Evolutionary conservation across 2,329 filamentous ascomycete species (phyloP), one percentile per base, ranked within the genome.

Genomic region (Aspergillus udagawae): DNA sequence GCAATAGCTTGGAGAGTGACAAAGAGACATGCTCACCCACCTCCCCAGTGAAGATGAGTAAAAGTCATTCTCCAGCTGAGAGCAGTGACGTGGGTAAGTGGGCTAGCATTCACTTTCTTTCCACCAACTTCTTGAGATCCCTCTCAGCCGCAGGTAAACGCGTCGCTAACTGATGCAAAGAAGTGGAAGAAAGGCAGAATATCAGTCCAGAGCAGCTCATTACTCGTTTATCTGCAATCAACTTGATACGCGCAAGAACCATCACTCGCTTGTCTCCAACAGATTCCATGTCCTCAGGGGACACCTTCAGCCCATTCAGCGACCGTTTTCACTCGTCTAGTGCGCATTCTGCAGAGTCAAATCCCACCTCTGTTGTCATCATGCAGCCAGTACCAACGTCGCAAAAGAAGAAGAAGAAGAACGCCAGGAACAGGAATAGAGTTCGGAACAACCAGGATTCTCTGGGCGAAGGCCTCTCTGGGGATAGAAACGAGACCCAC

Each of bases 211-310:
- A 59, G 27, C 49, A 57, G 14, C 28, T 52, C 42, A 58, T 57
- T 28, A 51, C 51, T 29, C 63, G 61, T 7, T 42, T 54, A 21
- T 53, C 60, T 51, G 60, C 57, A 6, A 59, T 65, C 23, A 48
- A 51, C 25, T 42, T 64, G 28, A 52, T 65, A 41, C 59, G 59
- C 21, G 45, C 57, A 44, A 49, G 58, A 29, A 62, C 63, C 17
- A 25, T 52, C 32, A 52, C 51, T 49, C 57, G 62, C 3, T 45
- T 54, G 9, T 58, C 56, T 17, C 44, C 51, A 21, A 52, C 44
- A 23, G 41, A 52, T 12, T 3, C 51, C 14, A 12, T 32, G 3
- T 42, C 20, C 14, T 27, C 35, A 27, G 53, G 8, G 44, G 28
- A 35, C 14, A 27, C 41, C 12, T 27, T 25, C 17, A 48, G 23